Evolutionary conservation across 2,329 filamentous ascomycete species (phyloP), one percentile per base, ranked within the genome.

Genomic region (Zelopaecilomyces penicillatus): DNA sequence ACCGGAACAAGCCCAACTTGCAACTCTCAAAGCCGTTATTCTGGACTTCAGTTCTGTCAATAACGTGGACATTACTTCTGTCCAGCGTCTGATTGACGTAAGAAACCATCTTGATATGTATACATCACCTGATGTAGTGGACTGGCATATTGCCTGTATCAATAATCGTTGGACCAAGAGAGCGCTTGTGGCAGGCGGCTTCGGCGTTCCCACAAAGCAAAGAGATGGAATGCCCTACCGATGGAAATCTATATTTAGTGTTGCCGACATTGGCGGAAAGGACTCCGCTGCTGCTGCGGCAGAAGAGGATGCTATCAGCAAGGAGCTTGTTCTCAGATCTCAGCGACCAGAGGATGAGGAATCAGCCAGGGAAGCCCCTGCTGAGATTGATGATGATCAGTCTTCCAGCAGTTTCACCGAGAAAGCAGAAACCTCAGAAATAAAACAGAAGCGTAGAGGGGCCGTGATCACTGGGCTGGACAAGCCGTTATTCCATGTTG

Each of bases 131-230:
- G 81, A 89, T 19, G 73, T 75, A 3, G 90, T 97, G 4, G 88
- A 96, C 62, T 97, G 91, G 90, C 93, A 97, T 65, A 83, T 97
- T 51, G 87, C 90, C n/a, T 85, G 82, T 65, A 85, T 97, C 68
- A 89, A 83, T 68, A 96, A 93, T 70, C 53, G 58, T 39, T 96
- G 91, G 91, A 91, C 89, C 27, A 95, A 95, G 70, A 85, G 89
- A 30, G 90, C 87, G 4, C 80, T 97, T 37, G 84, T 83, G 4
- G 80, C 86, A 2, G 91, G 85, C 27, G 91, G 91, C 9, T 97
- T 97, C 58, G 91, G 91, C 2, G 89, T 85, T 60, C 89, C 88
- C 3, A 79, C 80, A 1, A 71, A 70, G 10, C 63, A 62, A 5
- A 47, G 49, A 5, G 54, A 57, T 12, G 73, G 68, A 2, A 64